phyloP scores from a whole-genome alignment of 2,329 filamentous ascomycete genomes.

The Xylariaceae sp. region DNA sequence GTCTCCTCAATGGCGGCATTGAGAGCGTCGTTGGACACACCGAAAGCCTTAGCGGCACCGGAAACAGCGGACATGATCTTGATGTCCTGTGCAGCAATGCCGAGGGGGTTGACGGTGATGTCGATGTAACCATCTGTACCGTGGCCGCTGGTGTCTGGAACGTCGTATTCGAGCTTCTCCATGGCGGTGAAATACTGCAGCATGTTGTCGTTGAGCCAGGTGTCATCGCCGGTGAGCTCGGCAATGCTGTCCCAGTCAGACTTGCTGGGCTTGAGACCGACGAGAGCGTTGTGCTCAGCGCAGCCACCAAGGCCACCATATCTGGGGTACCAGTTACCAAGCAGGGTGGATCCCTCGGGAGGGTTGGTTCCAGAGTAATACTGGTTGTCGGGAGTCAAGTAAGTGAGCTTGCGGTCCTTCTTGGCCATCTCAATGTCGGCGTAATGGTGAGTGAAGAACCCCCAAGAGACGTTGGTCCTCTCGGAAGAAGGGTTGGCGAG shows the following conservation, averaged over 20 bases:
- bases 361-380: constrained; percentile 53
- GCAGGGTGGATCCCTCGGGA: constrained; percentile 48
- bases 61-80: constrained; percentile 21
- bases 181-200: constrained; percentile 25
- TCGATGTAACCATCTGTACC: constrained; percentile 26
- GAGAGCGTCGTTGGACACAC: constrained; percentile 11
- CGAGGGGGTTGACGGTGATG: constrained; percentile 18
- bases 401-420: constrained; percentile 58
- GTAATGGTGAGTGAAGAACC: constrained; percentile 64
- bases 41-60: constrained; percentile 21
- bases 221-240: constrained; percentile 33
- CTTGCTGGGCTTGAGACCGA: constrained; percentile 40
- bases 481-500: constrained; percentile 53
- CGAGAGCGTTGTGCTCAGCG: constrained; percentile 28
- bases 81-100: constrained; percentile 18
- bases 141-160: constrained; percentile 35
- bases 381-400: constrained; percentile 47
- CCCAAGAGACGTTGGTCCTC: constrained; percentile 56
- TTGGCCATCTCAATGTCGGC: constrained; percentile 50
- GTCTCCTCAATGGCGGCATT: constrained; percentile 12
- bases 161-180: constrained; percentile 26
- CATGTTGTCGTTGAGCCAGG: constrained; percentile 26
- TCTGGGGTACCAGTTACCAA: constrained; percentile 58
- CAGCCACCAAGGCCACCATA: constrained; percentile 45
- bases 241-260: constrained; percentile 44